These are phyloP conservation scores for Ceratocystis cubensis DNA, from an alignment of 2,329 filamentous ascomycete species.

Conservation along the genomic window DNA sequence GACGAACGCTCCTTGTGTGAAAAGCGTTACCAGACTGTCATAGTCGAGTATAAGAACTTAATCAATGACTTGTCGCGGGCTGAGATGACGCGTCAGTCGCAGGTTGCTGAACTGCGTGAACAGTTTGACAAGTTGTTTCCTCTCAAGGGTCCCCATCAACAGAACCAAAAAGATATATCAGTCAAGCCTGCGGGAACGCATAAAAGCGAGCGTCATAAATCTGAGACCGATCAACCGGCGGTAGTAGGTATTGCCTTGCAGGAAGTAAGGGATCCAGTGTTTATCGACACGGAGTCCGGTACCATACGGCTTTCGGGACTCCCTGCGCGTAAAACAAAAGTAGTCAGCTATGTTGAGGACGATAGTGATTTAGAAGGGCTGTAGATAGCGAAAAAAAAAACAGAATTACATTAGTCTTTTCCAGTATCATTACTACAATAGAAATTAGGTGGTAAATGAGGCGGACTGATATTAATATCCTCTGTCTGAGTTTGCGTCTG, in stretches of 20 bases:
- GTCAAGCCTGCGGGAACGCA: neutral
- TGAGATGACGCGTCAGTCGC: constrained; percentile 59
- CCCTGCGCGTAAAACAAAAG: constrained; percentile 18
- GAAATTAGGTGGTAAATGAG: neutral
- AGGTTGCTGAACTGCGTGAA: constrained; percentile 43
- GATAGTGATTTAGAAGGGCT: constrained; percentile 25
- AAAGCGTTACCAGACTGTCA: constrained; percentile 44
- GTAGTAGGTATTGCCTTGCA: neutral
- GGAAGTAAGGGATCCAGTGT: neutral
- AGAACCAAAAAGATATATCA: neutral
- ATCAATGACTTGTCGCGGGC: constrained; percentile 25
- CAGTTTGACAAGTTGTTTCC: constrained; percentile 42
- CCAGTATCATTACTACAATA: neutral
- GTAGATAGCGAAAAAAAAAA: neutral
- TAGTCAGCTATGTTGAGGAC: constrained; percentile 31
- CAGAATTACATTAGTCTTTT: neutral
- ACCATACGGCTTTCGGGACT: constrained; percentile 14
- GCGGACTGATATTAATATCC: neutral
- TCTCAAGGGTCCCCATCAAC: constrained; percentile 23
- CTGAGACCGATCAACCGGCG: neutral
- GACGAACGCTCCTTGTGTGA: constrained; percentile 62
- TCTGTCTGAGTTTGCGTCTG: too few relatives aligned
- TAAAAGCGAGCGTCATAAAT: neutral
- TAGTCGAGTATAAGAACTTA: constrained; percentile 45
- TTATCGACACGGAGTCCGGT: neutral